Conservation (phyloP, 2,329 filamentous ascomycete species). For the Penicillium sp. region DNA sequence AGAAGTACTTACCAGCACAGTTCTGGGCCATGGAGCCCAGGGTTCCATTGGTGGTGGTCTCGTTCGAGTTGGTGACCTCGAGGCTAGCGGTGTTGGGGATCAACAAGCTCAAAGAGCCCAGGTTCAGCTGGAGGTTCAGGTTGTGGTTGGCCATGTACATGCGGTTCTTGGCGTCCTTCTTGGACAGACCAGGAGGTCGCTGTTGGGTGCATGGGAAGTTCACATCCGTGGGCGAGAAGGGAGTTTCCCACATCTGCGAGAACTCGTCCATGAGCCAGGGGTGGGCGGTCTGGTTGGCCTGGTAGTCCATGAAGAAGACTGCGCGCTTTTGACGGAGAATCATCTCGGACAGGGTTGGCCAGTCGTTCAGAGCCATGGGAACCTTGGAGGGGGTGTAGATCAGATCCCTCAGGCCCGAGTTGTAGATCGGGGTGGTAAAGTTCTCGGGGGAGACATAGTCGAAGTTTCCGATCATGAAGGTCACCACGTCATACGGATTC, state of each 20-base stretch:
- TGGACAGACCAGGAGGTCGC: conserved; percentile 68
- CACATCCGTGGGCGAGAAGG: conserved; percentile 72
- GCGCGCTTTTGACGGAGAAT: conserved; percentile 71
- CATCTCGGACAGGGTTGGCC: conserved; percentile 80
- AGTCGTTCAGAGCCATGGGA: conserved; percentile 72
- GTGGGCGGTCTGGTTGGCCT: conserved; percentile 73
- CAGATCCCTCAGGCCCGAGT: conserved; percentile 71
- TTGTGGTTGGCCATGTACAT: conserved; percentile 92
- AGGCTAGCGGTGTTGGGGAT: conserved; percentile 72
- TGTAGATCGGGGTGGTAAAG: conserved; percentile 69
- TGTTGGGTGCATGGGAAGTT: conserved; percentile 77
- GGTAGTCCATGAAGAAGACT: conserved; percentile 82
- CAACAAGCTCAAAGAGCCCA: conserved; percentile 65
- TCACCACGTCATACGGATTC: conserved; percentile 86
- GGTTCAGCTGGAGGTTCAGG: conserved; percentile 73
- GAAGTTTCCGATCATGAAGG: conserved; percentile 81
- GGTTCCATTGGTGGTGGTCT: conserved; percentile 64
- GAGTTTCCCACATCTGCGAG: conserved; percentile 85
- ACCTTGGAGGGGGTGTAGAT: conserved; percentile 71
- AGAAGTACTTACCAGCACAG: conserved; percentile 54
- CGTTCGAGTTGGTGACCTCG: conserved; percentile 67
- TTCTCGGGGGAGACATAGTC: conserved; percentile 68
- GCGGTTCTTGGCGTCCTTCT: conserved; percentile 57
- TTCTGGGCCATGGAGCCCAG: conserved; percentile 65
- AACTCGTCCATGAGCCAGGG: conserved; percentile 90